These are phyloP conservation scores for Eutrema salsugineum DNA, from an alignment of 441 rosid genomes.

Conservation along the genomic window DNA sequence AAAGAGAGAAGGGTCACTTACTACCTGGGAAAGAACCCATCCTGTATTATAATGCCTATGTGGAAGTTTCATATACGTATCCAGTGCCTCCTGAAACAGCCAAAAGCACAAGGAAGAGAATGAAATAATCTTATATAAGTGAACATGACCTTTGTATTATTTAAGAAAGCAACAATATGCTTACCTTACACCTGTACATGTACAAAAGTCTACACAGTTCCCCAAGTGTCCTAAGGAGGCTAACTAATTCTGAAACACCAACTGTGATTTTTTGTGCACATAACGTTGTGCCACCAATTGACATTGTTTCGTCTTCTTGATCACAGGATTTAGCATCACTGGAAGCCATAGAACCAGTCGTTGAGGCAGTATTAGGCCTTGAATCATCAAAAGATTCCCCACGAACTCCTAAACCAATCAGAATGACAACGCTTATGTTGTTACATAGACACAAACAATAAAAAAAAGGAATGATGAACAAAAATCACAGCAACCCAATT, in stretches of 20 bases:
- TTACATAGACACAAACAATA: constrained; percentile 2
- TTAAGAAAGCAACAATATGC: constrained; percentile 3
- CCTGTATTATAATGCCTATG: constrained; percentile 86
- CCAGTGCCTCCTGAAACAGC: constrained; percentile 76
- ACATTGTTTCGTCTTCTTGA: constrained; percentile 58
- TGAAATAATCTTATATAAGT: constrained; percentile 14
- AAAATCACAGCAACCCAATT: not conserved
- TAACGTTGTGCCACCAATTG: constrained; percentile 41
- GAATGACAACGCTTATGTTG: constrained; percentile 12
- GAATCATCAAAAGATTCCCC: constrained; percentile 77
- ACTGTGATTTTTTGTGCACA: constrained; percentile 48
- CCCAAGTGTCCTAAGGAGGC: constrained; percentile 77
- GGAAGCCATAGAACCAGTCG: constrained; percentile 46
- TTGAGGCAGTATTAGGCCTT: constrained; percentile 51
- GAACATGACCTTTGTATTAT: constrained; percentile 11
- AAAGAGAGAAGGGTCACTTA: constrained; percentile 15
- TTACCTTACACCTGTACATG: constrained; percentile 85
- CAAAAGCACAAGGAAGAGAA: constrained; percentile 31
- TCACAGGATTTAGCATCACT: constrained; percentile 57
- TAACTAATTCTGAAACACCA: constrained; percentile 71
- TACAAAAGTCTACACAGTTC: constrained; percentile 92
- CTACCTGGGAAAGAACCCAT: constrained; percentile 98
- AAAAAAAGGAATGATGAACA: not conserved
- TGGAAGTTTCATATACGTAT: constrained; percentile 71
- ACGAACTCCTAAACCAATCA: constrained; percentile 54